These are phyloP conservation scores for slime mould (Dictyostelium discoideum) DNA, from an alignment of 78 protist genomes.

Conservation along the genomic window dicty_2.7 NC_007090.3:1364001-1364500, in stretches of 20 bases:
- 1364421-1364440: neutral
- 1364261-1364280: conserved; percentile 40
- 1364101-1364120: conserved; percentile 9
- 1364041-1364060: neutral
- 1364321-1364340: conserved; percentile 35
- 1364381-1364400: neutral
- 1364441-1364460: neutral
- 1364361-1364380: conserved; percentile 5
- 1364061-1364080: neutral
- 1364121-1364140: conserved; percentile 58
- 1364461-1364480: neutral
- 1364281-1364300: conserved; percentile 30
- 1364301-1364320: conserved; percentile 50
- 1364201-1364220: conserved; percentile 18
- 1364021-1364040: neutral
- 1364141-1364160: conserved; percentile 66
- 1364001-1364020: neutral
- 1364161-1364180: neutral
- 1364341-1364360: neutral
- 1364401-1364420: neutral
- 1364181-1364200: neutral
- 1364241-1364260: conserved; percentile 27
- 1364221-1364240: conserved; percentile 12
- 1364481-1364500: neutral
- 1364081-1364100: neutral